phyloP scores from a whole-genome alignment of 2,329 filamentous ascomycete genomes.

The Ramichloridium luteum region DNA sequence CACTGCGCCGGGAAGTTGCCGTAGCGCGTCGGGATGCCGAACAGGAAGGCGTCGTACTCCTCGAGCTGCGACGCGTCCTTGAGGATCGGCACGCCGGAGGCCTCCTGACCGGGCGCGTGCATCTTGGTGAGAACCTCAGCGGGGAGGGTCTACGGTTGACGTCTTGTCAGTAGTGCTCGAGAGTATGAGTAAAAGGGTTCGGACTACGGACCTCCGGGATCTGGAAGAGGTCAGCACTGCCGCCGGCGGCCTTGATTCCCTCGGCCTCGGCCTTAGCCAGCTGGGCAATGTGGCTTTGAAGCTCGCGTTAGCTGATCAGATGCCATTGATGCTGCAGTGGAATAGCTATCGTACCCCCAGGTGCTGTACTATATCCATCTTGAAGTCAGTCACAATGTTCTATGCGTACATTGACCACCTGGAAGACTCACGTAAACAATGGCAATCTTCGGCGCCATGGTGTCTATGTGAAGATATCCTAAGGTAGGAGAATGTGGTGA shows the following conservation, averaged over 20 bases:
- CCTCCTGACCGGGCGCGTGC: conserved; percentile 70
- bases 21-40: conserved; percentile 91
- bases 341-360: conserved; percentile 4
- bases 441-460: conserved; percentile 82
- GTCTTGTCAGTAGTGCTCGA: background rate
- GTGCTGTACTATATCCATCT: conserved; percentile 11
- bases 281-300: conserved; percentile 80
- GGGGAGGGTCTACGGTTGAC: conserved; percentile 52
- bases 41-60: conserved; percentile 67
- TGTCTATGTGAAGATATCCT: conserved; percentile 20
- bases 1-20: conserved; percentile 96
- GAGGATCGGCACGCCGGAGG: conserved; percentile 49
- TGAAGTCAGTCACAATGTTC: conserved; percentile 1
- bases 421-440: conserved; percentile 65
- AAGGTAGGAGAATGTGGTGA: too few species aligned
- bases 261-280: conserved; percentile 82
- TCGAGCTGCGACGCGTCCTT: conserved; percentile 51
- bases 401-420: too few species aligned
- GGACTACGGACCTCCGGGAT: conserved; percentile 47
- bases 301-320: conserved; percentile 59
- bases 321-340: background rate
- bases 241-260: conserved; percentile 80
- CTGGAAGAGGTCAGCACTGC: conserved; percentile 72
- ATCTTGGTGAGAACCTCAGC: conserved; percentile 79
- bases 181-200: background rate